Evolutionary conservation across 345 rosid species (phyloP).

Genomic region (Lepidium sativum): DNA sequence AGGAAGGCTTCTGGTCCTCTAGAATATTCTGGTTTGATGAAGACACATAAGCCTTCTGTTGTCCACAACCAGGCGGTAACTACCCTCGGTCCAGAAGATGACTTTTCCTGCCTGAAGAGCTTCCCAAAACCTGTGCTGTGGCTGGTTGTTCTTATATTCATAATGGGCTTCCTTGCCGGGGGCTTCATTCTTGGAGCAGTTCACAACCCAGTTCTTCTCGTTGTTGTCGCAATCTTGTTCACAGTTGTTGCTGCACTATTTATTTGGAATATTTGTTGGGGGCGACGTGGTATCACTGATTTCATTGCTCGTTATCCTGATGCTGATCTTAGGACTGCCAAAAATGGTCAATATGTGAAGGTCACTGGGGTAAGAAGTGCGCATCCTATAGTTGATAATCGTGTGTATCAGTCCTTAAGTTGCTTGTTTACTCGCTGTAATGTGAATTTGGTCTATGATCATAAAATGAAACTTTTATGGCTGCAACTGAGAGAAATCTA

Average conservation of each 20-base stretch:
- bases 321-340: conserved; percentile 92
- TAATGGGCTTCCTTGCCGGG: conserved; percentile 98
- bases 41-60: conserved; percentile 49
- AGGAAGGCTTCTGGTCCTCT: conserved; percentile 94
- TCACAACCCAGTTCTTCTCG: conserved; percentile 86
- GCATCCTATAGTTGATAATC: background rate
- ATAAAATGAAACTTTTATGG: background rate
- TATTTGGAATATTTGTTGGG: conserved; percentile 83
- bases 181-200: conserved; percentile 99
- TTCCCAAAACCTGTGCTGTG: conserved; percentile 88
- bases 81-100: conserved; percentile 70
- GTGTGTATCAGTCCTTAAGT: background rate
- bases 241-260: conserved; percentile 69
- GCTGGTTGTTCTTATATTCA: conserved; percentile 75
- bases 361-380: conserved; percentile 85
- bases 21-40: conserved; percentile 76
- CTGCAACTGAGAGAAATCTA: background rate
- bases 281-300: conserved; percentile 61
- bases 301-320: conserved; percentile 80
- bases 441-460: background rate
- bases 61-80: conserved; percentile 87
- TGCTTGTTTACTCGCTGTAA: background rate
- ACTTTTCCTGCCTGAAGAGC: conserved; percentile 68
- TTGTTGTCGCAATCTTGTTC: conserved; percentile 80
- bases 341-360: conserved; percentile 96